Evolutionary conservation across 192 early-diverging fungal species (phyloP).

Genomic region (Blastocladiella britannica): DNA sequence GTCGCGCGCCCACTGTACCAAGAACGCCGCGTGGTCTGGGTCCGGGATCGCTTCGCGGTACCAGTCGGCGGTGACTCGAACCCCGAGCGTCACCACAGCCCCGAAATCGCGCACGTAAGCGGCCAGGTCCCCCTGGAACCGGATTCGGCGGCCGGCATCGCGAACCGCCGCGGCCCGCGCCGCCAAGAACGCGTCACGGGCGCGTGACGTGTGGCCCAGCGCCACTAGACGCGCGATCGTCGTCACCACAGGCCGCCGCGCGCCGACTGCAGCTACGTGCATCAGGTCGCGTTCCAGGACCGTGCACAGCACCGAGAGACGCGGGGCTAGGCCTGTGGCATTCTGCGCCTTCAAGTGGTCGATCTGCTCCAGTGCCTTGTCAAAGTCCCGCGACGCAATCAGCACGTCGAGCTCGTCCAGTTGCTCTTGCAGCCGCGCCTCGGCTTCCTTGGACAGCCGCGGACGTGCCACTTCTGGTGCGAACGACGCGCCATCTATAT

Average conservation of each 20-base stretch:
- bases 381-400: slow-evolving; percentile 82
- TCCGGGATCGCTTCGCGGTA: neutral
- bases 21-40: neutral
- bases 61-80: neutral
- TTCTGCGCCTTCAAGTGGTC: neutral
- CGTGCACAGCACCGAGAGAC: neutral
- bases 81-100: neutral
- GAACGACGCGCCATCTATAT: neutral
- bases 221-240: neutral
- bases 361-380: slow-evolving; percentile 21
- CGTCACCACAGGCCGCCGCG: neutral
- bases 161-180: neutral
- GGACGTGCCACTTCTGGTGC: slow-evolving; percentile 2
- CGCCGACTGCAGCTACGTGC: too few species aligned
- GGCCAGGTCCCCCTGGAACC: neutral
- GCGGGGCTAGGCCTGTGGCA: neutral
- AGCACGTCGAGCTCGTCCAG: slow-evolving; percentile 77
- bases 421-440: slow-evolving; percentile 44
- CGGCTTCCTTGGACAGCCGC: slow-evolving; percentile 5
- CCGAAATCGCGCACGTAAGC: neutral
- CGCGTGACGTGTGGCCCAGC: neutral
- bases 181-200: neutral
- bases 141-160: neutral
- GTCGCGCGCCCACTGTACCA: neutral
- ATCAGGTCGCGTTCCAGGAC: neutral